Conservation (phyloP, 2,329 filamentous ascomycete species). For the Trichophyton schoenleinii region DNA sequence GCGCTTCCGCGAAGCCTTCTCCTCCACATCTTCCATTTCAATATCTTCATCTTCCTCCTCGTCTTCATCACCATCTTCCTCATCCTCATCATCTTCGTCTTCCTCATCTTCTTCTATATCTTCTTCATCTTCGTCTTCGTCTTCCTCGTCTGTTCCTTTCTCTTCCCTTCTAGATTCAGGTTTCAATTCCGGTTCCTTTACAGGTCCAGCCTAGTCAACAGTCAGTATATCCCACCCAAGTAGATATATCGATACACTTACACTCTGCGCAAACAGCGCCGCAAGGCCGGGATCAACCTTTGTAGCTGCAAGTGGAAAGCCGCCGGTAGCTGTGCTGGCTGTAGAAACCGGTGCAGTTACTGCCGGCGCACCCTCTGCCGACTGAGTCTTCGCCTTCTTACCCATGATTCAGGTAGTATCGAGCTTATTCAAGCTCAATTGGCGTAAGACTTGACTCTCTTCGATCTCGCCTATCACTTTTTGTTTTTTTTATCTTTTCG, state of each 20-base stretch:
- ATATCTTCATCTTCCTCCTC: background rate
- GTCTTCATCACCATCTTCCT: conserved; percentile 47
- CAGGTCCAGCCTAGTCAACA: conserved; percentile 26
- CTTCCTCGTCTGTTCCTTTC: conserved; percentile 22
- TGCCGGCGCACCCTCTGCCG: conserved; percentile 11
- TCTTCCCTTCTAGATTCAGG: background rate
- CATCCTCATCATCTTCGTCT: conserved; percentile 37
- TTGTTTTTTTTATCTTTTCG: background rate
- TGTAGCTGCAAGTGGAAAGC: conserved; percentile 33
- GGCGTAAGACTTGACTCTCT: background rate
- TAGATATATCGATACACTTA: conserved; percentile 34
- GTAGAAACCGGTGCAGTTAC: conserved; percentile 12
- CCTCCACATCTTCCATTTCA: conserved; percentile 24
- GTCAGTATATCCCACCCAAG: background rate
- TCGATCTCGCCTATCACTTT: background rate
- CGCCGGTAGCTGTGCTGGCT: conserved; percentile 8
- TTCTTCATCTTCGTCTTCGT: conserved; percentile 18
- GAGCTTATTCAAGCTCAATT: background rate
- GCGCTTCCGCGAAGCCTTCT: conserved; percentile 38
- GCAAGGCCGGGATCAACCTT: conserved; percentile 56
- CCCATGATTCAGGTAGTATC: background rate
- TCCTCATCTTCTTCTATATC: conserved; percentile 29
- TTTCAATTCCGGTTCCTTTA: conserved; percentile 23
- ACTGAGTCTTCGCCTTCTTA: conserved; percentile 7
- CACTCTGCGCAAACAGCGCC: conserved; percentile 60